Evolutionary conservation across 148 eudicot genomes (phyloP).

Genomic region (Pharnaceum exiguum): DNA sequence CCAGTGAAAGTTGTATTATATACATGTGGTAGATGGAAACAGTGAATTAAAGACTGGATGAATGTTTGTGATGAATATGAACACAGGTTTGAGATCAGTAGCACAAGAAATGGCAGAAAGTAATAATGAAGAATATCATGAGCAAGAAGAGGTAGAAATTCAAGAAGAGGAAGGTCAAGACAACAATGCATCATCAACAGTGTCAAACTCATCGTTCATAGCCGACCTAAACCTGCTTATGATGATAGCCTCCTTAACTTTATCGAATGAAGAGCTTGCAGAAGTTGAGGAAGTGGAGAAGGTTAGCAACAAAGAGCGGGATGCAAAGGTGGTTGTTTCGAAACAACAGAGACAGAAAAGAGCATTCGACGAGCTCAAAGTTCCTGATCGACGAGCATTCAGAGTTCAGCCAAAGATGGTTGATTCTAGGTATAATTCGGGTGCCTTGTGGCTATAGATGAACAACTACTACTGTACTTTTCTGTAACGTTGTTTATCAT

Average conservation of each 20-base stretch:
- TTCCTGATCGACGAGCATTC: constrained; percentile 18
- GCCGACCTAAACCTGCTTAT: constrained; percentile 34
- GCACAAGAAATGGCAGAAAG: constrained; percentile 11
- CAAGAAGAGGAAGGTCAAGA: constrained; percentile 9
- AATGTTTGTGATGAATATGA: not conserved
- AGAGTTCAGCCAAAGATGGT: constrained; percentile 25
- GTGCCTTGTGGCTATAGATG: not conserved
- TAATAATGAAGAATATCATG: not conserved
- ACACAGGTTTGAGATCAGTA: not conserved
- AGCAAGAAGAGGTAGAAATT: not conserved
- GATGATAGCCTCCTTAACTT: constrained; percentile 29
- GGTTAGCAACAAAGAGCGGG: constrained; percentile 10
- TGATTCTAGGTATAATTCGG: constrained; percentile 33
- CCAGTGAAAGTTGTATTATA: not conserved
- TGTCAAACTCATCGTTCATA: constrained; percentile 16
- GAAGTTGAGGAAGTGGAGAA: constrained; percentile 27
- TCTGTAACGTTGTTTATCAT: not conserved
- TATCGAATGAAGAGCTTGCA: constrained; percentile 26
- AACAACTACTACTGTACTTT: too few relatives aligned
- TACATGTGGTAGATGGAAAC: not conserved
- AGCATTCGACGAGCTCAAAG: constrained; percentile 18
- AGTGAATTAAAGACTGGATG: not conserved
- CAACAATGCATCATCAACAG: not conserved
- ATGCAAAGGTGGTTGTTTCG: constrained; percentile 18
- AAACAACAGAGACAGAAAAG: constrained; percentile 16